Conservation (phyloP, 225 moss, liverwort and hornwort species). For the Bryum argenteum region DNA sequence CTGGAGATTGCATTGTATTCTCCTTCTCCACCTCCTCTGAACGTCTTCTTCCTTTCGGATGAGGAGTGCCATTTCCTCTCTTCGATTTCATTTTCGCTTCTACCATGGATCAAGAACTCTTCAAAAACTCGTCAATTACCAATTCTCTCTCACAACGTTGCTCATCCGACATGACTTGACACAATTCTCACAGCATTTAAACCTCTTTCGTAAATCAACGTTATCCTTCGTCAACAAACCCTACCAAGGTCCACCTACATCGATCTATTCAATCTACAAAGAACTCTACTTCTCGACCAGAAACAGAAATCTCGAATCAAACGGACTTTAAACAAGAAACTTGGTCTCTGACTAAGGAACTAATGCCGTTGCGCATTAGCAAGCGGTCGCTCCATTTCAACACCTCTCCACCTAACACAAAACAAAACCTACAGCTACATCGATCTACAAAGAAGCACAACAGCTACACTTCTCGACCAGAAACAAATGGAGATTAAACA, state of each 20-base stretch:
- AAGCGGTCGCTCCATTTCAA: too few relatives aligned
- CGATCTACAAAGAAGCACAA: too few relatives aligned
- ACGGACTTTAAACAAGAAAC: too few relatives aligned
- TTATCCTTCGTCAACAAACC: not conserved
- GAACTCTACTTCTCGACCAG: not conserved
- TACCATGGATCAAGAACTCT: slow-evolving; percentile 15
- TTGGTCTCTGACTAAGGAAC: too few relatives aligned
- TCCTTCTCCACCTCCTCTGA: slow-evolving; percentile 11
- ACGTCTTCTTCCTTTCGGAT: slow-evolving; percentile 41
- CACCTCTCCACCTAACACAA: too few relatives aligned
- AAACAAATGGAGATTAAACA: too few relatives aligned
- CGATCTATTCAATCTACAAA: not conserved
- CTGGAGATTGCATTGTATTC: slow-evolving; percentile 2
- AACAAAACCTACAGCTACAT: too few relatives aligned
- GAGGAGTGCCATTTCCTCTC: slow-evolving; percentile 48
- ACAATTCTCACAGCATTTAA: not conserved
- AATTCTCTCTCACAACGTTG: not conserved
- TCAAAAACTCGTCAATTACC: not conserved
- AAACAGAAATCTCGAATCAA: not conserved
- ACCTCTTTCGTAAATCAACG: not conserved
- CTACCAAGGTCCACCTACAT: not conserved
- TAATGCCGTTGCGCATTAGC: too few relatives aligned
- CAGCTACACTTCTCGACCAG: too few relatives aligned
- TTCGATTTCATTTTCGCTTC: slow-evolving; percentile 39
- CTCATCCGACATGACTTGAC: not conserved